These are phyloP conservation scores for Guyanaporus albipodus DNA, from an alignment of 768 basidiomycete species.

Conservation along the genomic window DNA sequence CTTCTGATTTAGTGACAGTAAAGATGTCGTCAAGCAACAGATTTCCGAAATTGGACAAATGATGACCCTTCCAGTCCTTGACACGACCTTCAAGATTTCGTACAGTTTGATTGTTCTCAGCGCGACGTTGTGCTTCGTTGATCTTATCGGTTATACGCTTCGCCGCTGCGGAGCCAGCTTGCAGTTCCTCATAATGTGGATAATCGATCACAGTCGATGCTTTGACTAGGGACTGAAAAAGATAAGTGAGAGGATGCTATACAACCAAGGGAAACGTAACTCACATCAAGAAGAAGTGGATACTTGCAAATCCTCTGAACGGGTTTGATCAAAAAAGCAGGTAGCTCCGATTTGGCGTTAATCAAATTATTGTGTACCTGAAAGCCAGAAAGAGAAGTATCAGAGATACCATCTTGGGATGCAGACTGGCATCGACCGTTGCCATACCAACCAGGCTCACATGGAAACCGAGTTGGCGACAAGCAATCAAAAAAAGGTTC, in stretches of 20 bases:
- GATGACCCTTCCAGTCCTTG: conserved; percentile 99
- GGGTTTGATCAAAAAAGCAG: conserved; percentile 97
- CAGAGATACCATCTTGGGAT: conserved; percentile 20
- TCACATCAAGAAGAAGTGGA: conserved; percentile 86
- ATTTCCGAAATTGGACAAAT: conserved; percentile 89
- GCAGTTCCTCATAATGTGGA: conserved; percentile 74
- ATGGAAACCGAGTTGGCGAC: conserved; percentile 13
- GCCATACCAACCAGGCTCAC: conserved; percentile 23
- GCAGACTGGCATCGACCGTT: conserved; percentile 12
- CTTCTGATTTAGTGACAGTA: conserved; percentile 91
- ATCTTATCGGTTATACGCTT: conserved; percentile 94
- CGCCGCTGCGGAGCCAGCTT: conserved; percentile 77
- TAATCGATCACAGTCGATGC: conserved; percentile 61
- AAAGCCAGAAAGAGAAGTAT: conserved; percentile 5
- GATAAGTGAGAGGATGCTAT: conserved; percentile 6
- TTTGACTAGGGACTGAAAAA: conserved; percentile 65
- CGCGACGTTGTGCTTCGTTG: conserved; percentile 90
- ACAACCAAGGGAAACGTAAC: conserved; percentile 27
- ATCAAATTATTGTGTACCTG: conserved; percentile 81
- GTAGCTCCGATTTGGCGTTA: conserved; percentile 87
- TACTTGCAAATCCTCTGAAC: conserved; percentile 99
- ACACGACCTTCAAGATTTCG: conserved; percentile 81
- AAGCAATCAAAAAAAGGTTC: conserved; percentile 1
- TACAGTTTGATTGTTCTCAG: conserved; percentile 89
- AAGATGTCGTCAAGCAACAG: conserved; percentile 94